phyloP scores from a whole-genome alignment of 805 yeast species.

The Candida oleophila region DNA sequence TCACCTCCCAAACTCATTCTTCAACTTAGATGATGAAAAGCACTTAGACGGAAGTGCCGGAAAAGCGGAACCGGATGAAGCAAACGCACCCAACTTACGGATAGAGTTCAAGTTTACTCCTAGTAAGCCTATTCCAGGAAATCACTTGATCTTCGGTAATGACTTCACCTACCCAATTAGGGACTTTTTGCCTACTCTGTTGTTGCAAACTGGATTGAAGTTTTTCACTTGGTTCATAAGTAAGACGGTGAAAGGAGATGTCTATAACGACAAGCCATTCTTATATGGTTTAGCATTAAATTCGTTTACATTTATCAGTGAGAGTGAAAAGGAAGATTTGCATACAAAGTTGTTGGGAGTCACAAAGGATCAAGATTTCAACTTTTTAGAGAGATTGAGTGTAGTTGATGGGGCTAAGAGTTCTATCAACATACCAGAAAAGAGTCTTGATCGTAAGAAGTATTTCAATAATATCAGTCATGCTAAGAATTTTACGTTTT shows the following conservation, averaged over 20 bases:
- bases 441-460: constrained; percentile 38
- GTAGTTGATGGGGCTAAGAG: constrained; percentile 15
- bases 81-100: constrained; percentile 36
- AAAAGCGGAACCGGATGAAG: constrained; percentile 18
- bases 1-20: constrained; percentile 34
- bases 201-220: constrained; percentile 48
- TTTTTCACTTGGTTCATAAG: constrained; percentile 59
- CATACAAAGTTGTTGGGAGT: background rate
- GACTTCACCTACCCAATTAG: constrained; percentile 61
- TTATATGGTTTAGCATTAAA: constrained; percentile 61
- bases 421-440: constrained; percentile 28
- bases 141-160: constrained; percentile 64
- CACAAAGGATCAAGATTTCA: constrained; percentile 5
- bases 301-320: constrained; percentile 50
- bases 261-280: constrained; percentile 59
- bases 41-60: constrained; percentile 21
- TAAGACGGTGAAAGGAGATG: constrained; percentile 64
- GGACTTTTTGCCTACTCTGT: constrained; percentile 54
- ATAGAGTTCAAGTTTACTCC: constrained; percentile 43
- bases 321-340: constrained; percentile 10
- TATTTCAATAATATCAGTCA: constrained; percentile 40
- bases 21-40: constrained; percentile 26
- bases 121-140: constrained; percentile 43
- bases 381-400: constrained; percentile 26
- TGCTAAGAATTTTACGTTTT: constrained; percentile 42